Base-by-base conservation (phyloP, 306 rosid species). In the Phaseolus lunatus region DNA sequence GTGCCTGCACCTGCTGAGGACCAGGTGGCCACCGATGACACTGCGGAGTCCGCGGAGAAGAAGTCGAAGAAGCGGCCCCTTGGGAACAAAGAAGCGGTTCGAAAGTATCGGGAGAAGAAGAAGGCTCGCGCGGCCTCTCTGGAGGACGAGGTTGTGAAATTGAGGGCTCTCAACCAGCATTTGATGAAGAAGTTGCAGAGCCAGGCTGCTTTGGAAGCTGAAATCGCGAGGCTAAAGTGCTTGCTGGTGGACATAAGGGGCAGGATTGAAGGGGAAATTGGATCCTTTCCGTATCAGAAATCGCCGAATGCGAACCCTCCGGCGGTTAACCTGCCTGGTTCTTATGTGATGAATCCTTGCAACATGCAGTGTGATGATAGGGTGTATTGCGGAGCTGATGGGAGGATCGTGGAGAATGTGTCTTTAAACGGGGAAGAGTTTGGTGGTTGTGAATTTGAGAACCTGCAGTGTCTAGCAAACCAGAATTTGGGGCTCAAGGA, bases 211-310 rank as follows among this genome's bases (percentile, higher is more conserved):
- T 72, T 96, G 72, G 99, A 96, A 87, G 90, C 98, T 0, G 99
- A 96, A 81, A 72, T 96, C 59, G 89, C 97, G 0, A 91, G 99
- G 85, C 90, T 96, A 13, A 96, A 91, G 89, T 96, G 98, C 80
- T 90, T 96, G 81, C 89, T 96, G n/a, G 99, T 96, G 70, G 99
- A 96, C 81, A 91, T 96, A 5, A 85, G 99, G 59, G 99, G 99
- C 23, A 92, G 98, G 84, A 91, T 96, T 67, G 98, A 96, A 84
- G 99, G 99, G 39, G 99, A 96, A 70, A 92, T 96, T 74, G 99
- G 99, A 16, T 63, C 90, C 0, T 96, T 92, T 67, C 99, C 99
- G 0, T 96, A 96, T 85, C 98, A 90, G 82, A 96, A 90, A 80
- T 37, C 93, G 3, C 78, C 65, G 31, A 83, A 72, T 90, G 78